Evolutionary conservation across 768 basidiomycete species (phyloP), one percentile per base, ranked within the genome.

Genomic region (Kwoniella bestiolae): DNA sequence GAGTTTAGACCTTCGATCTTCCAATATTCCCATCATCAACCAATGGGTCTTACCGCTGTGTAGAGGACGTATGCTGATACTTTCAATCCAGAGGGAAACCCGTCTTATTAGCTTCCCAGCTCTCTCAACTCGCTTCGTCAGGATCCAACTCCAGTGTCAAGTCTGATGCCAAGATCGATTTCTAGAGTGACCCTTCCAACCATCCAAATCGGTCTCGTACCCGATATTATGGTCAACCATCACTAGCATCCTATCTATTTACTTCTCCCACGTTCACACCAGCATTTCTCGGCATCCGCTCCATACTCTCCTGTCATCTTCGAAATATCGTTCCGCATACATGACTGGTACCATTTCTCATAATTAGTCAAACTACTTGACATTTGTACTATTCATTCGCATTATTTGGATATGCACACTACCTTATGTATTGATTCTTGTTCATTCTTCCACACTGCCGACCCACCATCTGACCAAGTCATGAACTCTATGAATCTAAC

Each of bases 101-200:
- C 0, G 56, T 74, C 11, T 57, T 66, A 14, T 50, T 78, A 11
- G 44, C 74, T 26, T 70, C 67, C 32, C 70, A 74, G 47, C 68
- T 78, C 41, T 69, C 67, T 4, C 65, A 75, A 60, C 65, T 78
- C 56, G 77, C 77, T 38, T 66, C 74, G 5, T 60, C 60, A 11
- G 59, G 50, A 12, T 67, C 74, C 3, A 60, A 47, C 56, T 62
- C 51, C 18, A 65, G 56, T 35, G 55, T 64, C 3, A 75, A 76
- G 56, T 62, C 74, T 9, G 60, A 61, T 50, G 60, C 60, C 18
- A 72, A 75, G 56, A 55, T 71, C 49, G 77, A 78, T 52, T 73
- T 78, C 63, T 78, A 63, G 32, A 31, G 28, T 23, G 18, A 38
- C 18, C 11, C 35, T 7, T 5, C 35, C 35, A 38, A 16, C 35